These are phyloP conservation scores for Wickerhamiella cacticola DNA, from an alignment of 805 yeast genomes.

Conservation along the genomic window DNA sequence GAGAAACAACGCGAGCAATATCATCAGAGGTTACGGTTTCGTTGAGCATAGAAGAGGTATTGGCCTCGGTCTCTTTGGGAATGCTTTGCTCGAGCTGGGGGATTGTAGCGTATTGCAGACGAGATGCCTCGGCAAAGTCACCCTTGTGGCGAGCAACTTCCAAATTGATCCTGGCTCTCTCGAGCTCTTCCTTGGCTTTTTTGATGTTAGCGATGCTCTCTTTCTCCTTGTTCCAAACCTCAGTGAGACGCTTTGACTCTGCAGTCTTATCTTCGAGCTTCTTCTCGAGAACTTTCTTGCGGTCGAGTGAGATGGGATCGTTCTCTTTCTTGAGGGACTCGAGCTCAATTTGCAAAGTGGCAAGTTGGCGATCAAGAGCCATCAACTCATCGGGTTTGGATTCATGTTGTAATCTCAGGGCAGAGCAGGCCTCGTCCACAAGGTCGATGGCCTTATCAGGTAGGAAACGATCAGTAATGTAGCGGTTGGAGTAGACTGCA, in stretches of 20 bases:
- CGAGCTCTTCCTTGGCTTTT: conserved; percentile 67
- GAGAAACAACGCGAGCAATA: conserved; percentile 80
- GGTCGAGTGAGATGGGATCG: conserved; percentile 68
- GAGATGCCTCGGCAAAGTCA: conserved; percentile 79
- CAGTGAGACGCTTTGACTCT: conserved; percentile 61
- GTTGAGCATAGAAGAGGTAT: conserved; percentile 42
- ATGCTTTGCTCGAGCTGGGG: conserved; percentile 64
- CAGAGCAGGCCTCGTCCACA: conserved; percentile 96
- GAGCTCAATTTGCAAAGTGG: conserved; percentile 90
- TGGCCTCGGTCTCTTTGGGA: conserved; percentile 30
- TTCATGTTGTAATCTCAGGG: conserved; percentile 86
- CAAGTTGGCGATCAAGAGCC: conserved; percentile 71
- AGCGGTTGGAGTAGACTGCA: conserved; percentile 77
- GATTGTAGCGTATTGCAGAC: conserved; percentile 72
- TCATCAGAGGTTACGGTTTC: conserved; percentile 92
- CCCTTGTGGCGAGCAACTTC: conserved; percentile 77
- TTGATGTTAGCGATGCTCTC: conserved; percentile 65
- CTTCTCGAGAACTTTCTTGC: conserved; percentile 59
- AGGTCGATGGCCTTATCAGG: conserved; percentile 97
- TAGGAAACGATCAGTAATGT: conserved; percentile 77
- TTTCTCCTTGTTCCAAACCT: conserved; percentile 79
- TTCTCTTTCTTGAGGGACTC: conserved; percentile 90
- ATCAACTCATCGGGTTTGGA: conserved; percentile 93
- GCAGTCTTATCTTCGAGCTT: conserved; percentile 50
- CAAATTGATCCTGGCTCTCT: conserved; percentile 69